Conservation (phyloP, 768 basidiomycete species). For the Dentipellis fragilis region DNA sequence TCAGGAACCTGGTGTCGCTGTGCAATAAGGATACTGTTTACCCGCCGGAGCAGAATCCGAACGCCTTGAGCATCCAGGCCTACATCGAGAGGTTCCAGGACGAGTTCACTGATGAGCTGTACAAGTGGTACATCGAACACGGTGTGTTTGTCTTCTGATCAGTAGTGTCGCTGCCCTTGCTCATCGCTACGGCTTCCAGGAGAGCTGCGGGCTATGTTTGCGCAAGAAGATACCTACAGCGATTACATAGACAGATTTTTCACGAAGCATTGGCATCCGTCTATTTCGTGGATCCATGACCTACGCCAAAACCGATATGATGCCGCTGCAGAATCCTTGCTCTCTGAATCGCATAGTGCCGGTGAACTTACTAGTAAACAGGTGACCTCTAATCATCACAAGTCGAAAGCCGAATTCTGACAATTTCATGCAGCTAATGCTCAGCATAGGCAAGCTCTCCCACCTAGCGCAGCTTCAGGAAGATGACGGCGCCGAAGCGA, state of each 20-base stretch:
- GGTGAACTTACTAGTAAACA: slow-evolving; percentile 62
- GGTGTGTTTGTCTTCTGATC: slow-evolving; percentile 34
- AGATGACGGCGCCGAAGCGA: slow-evolving; percentile 27
- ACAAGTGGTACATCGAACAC: slow-evolving; percentile 87
- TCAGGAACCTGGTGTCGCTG: slow-evolving; percentile 72
- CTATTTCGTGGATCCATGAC: slow-evolving; percentile 84
- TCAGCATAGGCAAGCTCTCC: slow-evolving; percentile 84
- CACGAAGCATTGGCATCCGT: slow-evolving; percentile 40
- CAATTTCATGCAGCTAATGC: slow-evolving; percentile 52
- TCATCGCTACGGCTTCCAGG: slow-evolving; percentile 30
- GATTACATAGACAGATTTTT: slow-evolving; percentile 70
- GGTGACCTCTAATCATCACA: slow-evolving; percentile 32
- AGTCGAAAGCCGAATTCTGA: neutral
- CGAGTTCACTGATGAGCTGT: slow-evolving; percentile 82
- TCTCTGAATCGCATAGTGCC: slow-evolving; percentile 49
- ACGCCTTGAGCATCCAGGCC: slow-evolving; percentile 46
- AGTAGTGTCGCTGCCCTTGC: neutral
- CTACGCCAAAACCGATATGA: slow-evolving; percentile 59
- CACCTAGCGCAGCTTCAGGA: slow-evolving; percentile 59
- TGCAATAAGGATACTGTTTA: slow-evolving; percentile 62
- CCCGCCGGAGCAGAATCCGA: slow-evolving; percentile 55
- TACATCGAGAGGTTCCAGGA: slow-evolving; percentile 77
- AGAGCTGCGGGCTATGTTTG: slow-evolving; percentile 74
- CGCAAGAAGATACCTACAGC: slow-evolving; percentile 54
- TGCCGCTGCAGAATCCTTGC: slow-evolving; percentile 52